Evolutionary conservation across 805 yeast genomes (phyloP), one percentile per base, ranked within the genome.

Genomic region (Metschnikowia bowlesiae): DNA sequence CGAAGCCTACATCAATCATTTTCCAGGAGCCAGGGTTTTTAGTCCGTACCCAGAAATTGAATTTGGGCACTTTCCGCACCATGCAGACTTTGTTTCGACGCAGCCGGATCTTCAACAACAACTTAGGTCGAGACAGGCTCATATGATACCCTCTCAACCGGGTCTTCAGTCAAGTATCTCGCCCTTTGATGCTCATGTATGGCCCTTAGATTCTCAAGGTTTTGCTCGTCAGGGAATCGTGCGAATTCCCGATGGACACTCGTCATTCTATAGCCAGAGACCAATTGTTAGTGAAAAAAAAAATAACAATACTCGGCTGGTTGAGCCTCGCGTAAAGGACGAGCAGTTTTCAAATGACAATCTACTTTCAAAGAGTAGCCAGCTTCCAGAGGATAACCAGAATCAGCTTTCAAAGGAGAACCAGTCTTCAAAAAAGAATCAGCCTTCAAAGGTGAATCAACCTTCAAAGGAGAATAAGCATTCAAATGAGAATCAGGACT

Each of bases 91-190:
- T 47, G 45, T 66, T 10, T 62, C 69, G 4, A 53, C 59, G 13
- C 69, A 62, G 26, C 63, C 65, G 3, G 55, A 75, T 70, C 50
- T 61, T 70, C 46, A 67, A 65, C 54, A 75, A 75, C 13, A 59
- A 68, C 50, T 69, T 67, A 50, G 56, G 67, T 46, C 69, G 72
- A 8, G 68, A 68, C 53, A 70, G 65, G 46, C 39, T 26, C 51
- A 28, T 33, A 45, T 41, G 26, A 43, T 52, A 44, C 37, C 43
- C 10, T 31, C 41, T 11, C 58, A 46, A 29, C 53, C 44, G 30
- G 41, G 44, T 11, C 14, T 35, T 14, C 46, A 28, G 8, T 33
- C 46, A 10, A 16, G 14, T 14, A 34, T 35, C 10, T 44, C 46
- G 1, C 37, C 46, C 13, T 35, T 35, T 16, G 46, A 44, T 14